phyloP scores from a whole-genome alignment of 805 yeast species.

The Priceomyces medius region DNA sequence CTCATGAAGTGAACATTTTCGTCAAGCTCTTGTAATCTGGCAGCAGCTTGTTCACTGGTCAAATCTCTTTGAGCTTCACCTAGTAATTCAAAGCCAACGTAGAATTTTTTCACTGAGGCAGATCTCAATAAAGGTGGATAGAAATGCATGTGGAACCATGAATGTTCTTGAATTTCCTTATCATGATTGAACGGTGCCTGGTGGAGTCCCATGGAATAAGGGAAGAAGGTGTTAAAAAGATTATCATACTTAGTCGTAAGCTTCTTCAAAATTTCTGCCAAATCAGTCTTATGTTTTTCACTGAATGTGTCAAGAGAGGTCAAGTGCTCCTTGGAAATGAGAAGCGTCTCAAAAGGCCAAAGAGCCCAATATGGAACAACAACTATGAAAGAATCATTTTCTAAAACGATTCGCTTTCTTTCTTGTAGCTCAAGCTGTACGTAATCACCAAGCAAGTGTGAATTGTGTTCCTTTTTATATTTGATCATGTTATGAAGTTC shows the following conservation, averaged over 20 bases:
- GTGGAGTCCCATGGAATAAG: constrained; percentile 80
- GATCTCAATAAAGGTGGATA: constrained; percentile 75
- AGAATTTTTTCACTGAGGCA: constrained; percentile 72
- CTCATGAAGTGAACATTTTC: constrained; percentile 37
- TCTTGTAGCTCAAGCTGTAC: constrained; percentile 53
- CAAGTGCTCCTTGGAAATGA: constrained; percentile 56
- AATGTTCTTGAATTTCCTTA: constrained; percentile 39
- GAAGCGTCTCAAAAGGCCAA: constrained; percentile 77
- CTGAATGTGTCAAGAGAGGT: constrained; percentile 49
- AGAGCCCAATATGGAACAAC: constrained; percentile 82
- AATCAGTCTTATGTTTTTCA: constrained; percentile 47
- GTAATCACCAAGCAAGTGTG: constrained; percentile 63
- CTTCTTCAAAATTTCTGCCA: constrained; percentile 52
- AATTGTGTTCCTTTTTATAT: constrained; percentile 40
- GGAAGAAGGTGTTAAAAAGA: constrained; percentile 66
- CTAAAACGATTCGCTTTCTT: constrained; percentile 51
- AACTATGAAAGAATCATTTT: constrained; percentile 62
- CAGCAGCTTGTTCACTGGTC: constrained; percentile 68
- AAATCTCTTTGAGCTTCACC: constrained; percentile 72
- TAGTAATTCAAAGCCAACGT: constrained; percentile 69
- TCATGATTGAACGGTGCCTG: constrained; percentile 61
- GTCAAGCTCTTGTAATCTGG: constrained; percentile 44
- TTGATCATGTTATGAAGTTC: constrained; percentile 53
- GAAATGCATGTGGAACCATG: constrained; percentile 70
- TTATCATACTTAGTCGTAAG: constrained; percentile 70